These are phyloP conservation scores for Waltiozyma sp. DNA, from an alignment of 1,139 yeast genomes.

Conservation along the genomic window DNA sequence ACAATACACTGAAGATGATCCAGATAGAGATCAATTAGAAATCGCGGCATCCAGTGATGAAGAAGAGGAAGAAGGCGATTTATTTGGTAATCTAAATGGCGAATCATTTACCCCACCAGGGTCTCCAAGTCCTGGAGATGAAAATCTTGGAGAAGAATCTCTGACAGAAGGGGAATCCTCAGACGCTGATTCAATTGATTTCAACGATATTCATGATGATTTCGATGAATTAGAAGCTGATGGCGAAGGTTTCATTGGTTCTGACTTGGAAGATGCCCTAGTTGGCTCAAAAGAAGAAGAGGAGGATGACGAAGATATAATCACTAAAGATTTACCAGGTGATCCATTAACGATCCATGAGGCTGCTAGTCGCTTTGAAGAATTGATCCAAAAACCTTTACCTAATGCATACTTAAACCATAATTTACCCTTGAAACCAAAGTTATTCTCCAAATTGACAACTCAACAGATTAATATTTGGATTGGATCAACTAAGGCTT, in stretches of 20 bases:
- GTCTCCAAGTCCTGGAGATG: constrained; percentile 28
- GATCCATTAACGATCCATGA: constrained; percentile 20
- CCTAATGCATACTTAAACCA: constrained; percentile 27
- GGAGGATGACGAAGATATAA: constrained; percentile 16
- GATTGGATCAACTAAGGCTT: constrained; percentile 36
- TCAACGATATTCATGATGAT: constrained; percentile 39
- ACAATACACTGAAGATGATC: constrained; percentile 40
- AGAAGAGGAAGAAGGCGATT: constrained; percentile 7
- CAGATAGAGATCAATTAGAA: constrained; percentile 32
- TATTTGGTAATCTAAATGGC: constrained; percentile 14
- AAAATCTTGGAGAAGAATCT: constrained; percentile 10
- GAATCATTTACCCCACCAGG: constrained; percentile 8
- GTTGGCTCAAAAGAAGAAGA: constrained; percentile 8
- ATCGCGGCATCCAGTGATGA: constrained; percentile 19
- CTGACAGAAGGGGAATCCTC: constrained; percentile 15
- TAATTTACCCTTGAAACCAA: constrained; percentile 32
- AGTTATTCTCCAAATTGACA: constrained; percentile 29
- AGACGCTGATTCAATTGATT: constrained; percentile 32
- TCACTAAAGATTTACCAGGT: constrained; percentile 11
- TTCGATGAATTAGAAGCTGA: constrained; percentile 29
- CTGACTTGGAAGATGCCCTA: neutral
- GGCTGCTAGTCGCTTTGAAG: constrained; percentile 27
- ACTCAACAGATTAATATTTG: constrained; percentile 70
- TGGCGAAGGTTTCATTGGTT: neutral
- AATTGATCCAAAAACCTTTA: constrained; percentile 54